These are phyloP conservation scores for Metschnikowia proteae DNA, from an alignment of 805 yeast species.

Conservation along the genomic window DNA sequence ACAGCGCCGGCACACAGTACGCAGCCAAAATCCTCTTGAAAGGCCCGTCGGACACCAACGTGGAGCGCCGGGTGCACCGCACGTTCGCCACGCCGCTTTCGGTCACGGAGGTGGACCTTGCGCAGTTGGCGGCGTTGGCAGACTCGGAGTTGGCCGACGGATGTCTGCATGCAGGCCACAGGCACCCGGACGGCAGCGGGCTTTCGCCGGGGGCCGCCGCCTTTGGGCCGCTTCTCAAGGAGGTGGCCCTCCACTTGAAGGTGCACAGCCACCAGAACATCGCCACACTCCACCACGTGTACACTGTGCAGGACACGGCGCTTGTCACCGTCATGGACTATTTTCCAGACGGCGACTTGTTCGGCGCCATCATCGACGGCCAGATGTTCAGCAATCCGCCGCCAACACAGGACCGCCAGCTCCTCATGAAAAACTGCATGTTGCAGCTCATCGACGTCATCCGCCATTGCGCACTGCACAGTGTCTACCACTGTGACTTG, in stretches of 20 bases:
- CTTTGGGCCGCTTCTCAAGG: slow-evolving; percentile 46
- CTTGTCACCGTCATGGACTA: slow-evolving; percentile 81
- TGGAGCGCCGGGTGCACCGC: not conserved
- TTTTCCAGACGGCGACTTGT: slow-evolving; percentile 80
- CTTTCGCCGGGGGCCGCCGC: not conserved
- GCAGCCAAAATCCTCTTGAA: slow-evolving; percentile 71
- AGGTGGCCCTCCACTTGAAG: slow-evolving; percentile 66
- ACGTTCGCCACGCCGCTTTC: slow-evolving; percentile 3
- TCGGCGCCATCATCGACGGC: slow-evolving; percentile 76
- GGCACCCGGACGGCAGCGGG: too few relatives aligned
- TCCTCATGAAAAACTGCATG: slow-evolving; percentile 41
- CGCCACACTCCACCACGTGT: slow-evolving; percentile 68
- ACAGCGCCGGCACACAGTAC: slow-evolving; percentile 40
- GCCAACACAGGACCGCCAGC: slow-evolving; percentile 44
- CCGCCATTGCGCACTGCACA: slow-evolving; percentile 29
- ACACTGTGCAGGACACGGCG: slow-evolving; percentile 52
- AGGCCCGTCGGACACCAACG: not conserved
- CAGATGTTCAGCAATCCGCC: slow-evolving; percentile 57
- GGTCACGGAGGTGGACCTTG: slow-evolving; percentile 9
- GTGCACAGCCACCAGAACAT: slow-evolving; percentile 80
- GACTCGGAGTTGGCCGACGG: not conserved
- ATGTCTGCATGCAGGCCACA: slow-evolving; percentile 1
- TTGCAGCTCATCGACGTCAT: slow-evolving; percentile 37
- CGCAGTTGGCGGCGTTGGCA: not conserved
- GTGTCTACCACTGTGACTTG: slow-evolving; percentile 40